phyloP scores from a whole-genome alignment of 345 rosid species.

The Diplotaxis tenuifolia region DNA sequence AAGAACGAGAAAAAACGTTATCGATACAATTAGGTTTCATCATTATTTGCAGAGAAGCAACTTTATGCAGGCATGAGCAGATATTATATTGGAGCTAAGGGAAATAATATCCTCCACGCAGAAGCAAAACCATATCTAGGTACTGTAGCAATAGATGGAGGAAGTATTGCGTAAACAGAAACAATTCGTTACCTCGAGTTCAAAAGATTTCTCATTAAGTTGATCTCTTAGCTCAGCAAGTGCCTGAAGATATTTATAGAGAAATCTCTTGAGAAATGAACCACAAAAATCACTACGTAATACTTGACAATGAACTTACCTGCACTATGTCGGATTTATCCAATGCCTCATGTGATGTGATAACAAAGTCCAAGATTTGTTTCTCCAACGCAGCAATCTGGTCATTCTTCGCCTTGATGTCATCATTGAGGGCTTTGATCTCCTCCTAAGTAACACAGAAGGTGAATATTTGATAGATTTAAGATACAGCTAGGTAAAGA shows the following conservation, averaged over 20 bases:
- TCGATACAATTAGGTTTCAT: background rate
- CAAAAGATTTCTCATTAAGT: constrained; percentile 88
- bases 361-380: constrained; percentile 65
- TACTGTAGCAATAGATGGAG: constrained; percentile 6
- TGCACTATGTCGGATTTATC: constrained; percentile 62
- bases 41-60: background rate
- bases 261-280: constrained; percentile 27
- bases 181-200: constrained; percentile 70
- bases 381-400: constrained; percentile 77
- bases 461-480: constrained; percentile 21
- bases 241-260: constrained; percentile 54
- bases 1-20: constrained; percentile 4
- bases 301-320: constrained; percentile 44
- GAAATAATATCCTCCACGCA: background rate
- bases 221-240: constrained; percentile 72
- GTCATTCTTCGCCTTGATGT: constrained; percentile 72
- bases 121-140: constrained; percentile 12
- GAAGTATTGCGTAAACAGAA: constrained; percentile 4
- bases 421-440: constrained; percentile 59
- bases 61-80: background rate
- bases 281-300: background rate
- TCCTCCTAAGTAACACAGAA: constrained; percentile 57
- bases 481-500: constrained; percentile 14
- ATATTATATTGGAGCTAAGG: constrained; percentile 5
- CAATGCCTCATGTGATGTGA: constrained; percentile 54